These are phyloP conservation scores for Beauveria rudraprayagi DNA, from an alignment of 2,329 filamentous ascomycete genomes.

Conservation along the genomic window DNA sequence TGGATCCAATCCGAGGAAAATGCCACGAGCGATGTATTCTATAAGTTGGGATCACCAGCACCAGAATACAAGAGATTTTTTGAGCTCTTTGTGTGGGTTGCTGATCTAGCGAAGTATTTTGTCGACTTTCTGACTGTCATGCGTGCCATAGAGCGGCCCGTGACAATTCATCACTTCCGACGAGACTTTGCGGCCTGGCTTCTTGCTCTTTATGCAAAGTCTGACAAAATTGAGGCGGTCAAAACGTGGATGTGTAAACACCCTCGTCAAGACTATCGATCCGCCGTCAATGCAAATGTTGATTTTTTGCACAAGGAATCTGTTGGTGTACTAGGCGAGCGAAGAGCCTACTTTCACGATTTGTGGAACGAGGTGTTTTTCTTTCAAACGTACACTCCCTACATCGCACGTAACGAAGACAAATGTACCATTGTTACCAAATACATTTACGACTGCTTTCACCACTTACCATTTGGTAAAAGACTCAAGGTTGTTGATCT, in stretches of 20 bases:
- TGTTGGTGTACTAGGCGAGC: slow-evolving; percentile 34
- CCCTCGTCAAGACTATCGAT: slow-evolving; percentile 52
- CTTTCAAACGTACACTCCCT: slow-evolving; percentile 26
- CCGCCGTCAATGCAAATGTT: slow-evolving; percentile 49
- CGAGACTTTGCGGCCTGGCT: slow-evolving; percentile 52
- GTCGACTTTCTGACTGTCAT: slow-evolving; percentile 53
- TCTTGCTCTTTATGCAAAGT: slow-evolving; percentile 30
- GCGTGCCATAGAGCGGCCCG: slow-evolving; percentile 21
- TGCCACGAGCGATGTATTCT: slow-evolving; percentile 46
- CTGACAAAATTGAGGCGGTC: slow-evolving; percentile 29
- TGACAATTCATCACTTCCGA: slow-evolving; percentile 50
- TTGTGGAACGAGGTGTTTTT: slow-evolving; percentile 47
- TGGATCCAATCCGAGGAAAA: slow-evolving; percentile 55
- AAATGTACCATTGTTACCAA: slow-evolving; percentile 59
- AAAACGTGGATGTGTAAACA: slow-evolving; percentile 47
- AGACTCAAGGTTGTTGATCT: slow-evolving; percentile 35
- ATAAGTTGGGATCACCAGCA: slow-evolving; percentile 49
- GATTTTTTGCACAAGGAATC: slow-evolving; percentile 60
- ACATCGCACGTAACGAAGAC: slow-evolving; percentile 2
- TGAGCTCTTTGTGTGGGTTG: slow-evolving; percentile 60
- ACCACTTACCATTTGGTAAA: slow-evolving; percentile 50
- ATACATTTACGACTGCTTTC: slow-evolving; percentile 58
- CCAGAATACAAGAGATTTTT: slow-evolving; percentile 56
- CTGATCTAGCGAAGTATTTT: slow-evolving; percentile 61
- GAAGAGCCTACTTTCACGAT: slow-evolving; percentile 27